Conservation (phyloP, 2,329 filamentous ascomycete species). For the Rutstroemia sp. region DNA sequence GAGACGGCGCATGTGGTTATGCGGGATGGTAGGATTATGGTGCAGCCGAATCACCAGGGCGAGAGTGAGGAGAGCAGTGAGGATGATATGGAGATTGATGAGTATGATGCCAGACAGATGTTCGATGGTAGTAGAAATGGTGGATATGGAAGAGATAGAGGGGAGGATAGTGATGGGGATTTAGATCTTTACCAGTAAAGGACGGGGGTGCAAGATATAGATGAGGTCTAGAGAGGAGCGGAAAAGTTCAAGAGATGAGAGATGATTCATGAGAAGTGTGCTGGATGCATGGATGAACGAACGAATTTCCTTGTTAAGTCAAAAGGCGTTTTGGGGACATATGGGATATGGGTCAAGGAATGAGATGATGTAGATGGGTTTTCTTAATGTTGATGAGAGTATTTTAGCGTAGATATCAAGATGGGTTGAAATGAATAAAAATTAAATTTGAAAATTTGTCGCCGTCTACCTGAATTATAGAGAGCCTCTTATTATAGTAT, state of each 20-base stretch:
- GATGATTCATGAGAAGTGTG: background rate
- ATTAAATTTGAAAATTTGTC: no score
- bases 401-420: no score
- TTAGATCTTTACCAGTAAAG: slow-evolving; percentile 44
- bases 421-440: no score
- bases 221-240: background rate
- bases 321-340: no score
- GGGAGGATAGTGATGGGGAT: slow-evolving; percentile 40
- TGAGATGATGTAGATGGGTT: no score
- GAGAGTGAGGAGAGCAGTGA: slow-evolving; percentile 57
- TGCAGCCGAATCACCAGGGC: slow-evolving; percentile 79
- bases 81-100: slow-evolving; percentile 56
- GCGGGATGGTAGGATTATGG: slow-evolving; percentile 69
- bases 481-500: no score
- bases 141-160: background rate
- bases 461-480: no score
- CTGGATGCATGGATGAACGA: no score
- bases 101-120: slow-evolving; percentile 45
- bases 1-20: slow-evolving; percentile 76
- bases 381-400: background rate
- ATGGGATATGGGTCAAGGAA: no score
- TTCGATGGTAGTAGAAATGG: slow-evolving; percentile 37
- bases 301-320: no score
- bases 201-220: background rate
- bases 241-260: background rate